These are phyloP conservation scores for Leccinum boreale DNA, from an alignment of 768 basidiomycete species.

Conservation along the genomic window DNA sequence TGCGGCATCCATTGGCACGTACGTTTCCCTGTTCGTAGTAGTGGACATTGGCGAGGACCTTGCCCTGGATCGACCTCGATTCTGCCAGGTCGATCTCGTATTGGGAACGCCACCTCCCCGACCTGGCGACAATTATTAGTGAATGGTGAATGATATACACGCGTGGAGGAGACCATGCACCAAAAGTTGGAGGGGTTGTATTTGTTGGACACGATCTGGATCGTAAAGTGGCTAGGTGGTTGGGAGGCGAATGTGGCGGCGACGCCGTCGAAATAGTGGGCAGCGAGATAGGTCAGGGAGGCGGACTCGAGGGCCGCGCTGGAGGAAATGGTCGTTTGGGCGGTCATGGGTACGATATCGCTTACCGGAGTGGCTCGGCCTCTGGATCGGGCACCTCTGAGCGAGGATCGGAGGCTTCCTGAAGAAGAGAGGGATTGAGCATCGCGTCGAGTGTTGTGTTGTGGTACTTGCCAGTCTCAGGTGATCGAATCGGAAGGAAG, in stretches of 20 bases:
- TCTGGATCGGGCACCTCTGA: constrained; percentile 57
- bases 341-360: not conserved
- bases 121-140: constrained; percentile 48
- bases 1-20: constrained; percentile 33
- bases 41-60: constrained; percentile 81
- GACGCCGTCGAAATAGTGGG: constrained; percentile 84
- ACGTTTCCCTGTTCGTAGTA: constrained; percentile 97
- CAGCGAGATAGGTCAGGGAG: constrained; percentile 61
- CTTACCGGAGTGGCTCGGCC: constrained; percentile 76
- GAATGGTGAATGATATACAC: not conserved
- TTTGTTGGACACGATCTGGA: constrained; percentile 93
- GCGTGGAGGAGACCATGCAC: constrained; percentile 38
- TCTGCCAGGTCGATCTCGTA: constrained; percentile 67
- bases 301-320: constrained; percentile 73
- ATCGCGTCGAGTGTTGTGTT: not conserved
- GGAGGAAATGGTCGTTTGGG: not conserved
- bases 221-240: constrained; percentile 45
- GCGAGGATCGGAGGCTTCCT: constrained; percentile 80
- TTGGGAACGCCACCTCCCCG: constrained; percentile 91
- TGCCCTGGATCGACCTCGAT: constrained; percentile 61
- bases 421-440: constrained; percentile 44
- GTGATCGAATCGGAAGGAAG: constrained; percentile 58
- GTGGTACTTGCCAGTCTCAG: constrained; percentile 63
- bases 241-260: constrained; percentile 58
- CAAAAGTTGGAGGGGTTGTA: constrained; percentile 86